A percentile compares a stretch with the other conserved stretches of the same genome.
These are phyloP conservation scores for Solanum commersonii DNA, from an alignment of 257 asterid species.

Conservation along the genomic window DNA sequence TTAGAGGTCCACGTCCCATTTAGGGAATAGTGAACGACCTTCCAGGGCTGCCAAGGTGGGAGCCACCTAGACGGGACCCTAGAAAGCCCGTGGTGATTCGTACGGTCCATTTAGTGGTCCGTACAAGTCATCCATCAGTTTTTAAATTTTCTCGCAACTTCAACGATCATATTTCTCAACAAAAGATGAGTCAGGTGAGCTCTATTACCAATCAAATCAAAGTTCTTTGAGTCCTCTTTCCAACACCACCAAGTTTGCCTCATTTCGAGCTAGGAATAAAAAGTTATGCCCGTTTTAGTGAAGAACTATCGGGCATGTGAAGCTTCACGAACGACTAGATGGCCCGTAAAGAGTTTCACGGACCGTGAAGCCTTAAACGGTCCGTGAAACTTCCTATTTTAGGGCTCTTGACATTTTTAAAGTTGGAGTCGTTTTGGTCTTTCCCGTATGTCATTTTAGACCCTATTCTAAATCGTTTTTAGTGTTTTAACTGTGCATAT, in stretches of 20 bases:
- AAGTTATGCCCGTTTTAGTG: background rate
- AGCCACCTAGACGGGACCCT: background rate
- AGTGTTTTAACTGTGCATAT: too few species aligned
- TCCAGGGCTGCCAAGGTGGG: background rate
- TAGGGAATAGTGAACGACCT: background rate
- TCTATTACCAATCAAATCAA: background rate
- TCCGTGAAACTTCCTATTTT: too few species aligned
- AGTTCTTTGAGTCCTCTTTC: background rate
- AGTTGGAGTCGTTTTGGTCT: too few species aligned
- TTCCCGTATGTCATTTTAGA: too few species aligned
- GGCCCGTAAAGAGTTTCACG: too few species aligned
- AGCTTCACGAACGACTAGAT: background rate
- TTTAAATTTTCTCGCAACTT: too few species aligned
- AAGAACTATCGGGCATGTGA: background rate
- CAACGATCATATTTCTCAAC: background rate
- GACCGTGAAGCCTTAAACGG: too few species aligned
- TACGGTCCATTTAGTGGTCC: background rate
- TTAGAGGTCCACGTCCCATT: too few species aligned
- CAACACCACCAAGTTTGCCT: background rate
- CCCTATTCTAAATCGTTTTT: too few species aligned
- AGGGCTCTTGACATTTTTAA: too few species aligned
- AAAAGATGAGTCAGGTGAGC: background rate
- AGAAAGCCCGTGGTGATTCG: background rate
- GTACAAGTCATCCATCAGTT: background rate
- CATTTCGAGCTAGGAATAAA: background rate